Conservation (phyloP, 805 yeast genomes). For the Debaryomyces tyrocola region DNA sequence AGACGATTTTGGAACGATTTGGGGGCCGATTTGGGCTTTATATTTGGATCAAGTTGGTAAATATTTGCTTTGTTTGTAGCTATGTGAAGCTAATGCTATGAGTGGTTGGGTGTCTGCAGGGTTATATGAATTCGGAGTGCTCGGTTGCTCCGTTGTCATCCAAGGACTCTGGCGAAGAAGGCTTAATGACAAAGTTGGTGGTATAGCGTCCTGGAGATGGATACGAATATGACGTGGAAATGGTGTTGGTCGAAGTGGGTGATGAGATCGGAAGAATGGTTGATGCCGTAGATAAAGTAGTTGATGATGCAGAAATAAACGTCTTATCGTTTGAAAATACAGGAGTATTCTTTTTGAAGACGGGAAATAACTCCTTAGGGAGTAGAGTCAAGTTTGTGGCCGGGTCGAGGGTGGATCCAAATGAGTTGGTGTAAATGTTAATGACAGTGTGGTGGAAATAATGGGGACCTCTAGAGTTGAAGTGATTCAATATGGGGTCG, state of each 20-base stretch:
- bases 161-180: too few relatives aligned
- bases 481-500: slow-evolving; percentile 26
- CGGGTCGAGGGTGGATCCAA: not conserved
- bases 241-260: not conserved
- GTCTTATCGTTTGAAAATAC: not conserved
- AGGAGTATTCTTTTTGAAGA: not conserved
- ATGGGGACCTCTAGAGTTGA: slow-evolving; percentile 30
- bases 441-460: slow-evolving; percentile 16
- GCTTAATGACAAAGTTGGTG: too few relatives aligned
- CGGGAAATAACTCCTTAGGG: not conserved
- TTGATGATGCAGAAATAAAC: not conserved
- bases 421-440: not conserved
- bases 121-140: too few relatives aligned
- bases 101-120: too few relatives aligned
- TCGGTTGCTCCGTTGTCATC: too few relatives aligned
- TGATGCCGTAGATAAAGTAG: not conserved
- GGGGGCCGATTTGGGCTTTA: too few relatives aligned
- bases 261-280: not conserved
- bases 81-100: too few relatives aligned
- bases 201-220: not conserved
- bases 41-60: too few relatives aligned
- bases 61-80: too few relatives aligned
- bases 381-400: not conserved
- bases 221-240: not conserved
- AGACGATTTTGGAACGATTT: too few relatives aligned